Evolutionary conservation across 768 basidiomycete genomes (phyloP).

Genomic region (Porphyrellus cyaneotinctus): DNA sequence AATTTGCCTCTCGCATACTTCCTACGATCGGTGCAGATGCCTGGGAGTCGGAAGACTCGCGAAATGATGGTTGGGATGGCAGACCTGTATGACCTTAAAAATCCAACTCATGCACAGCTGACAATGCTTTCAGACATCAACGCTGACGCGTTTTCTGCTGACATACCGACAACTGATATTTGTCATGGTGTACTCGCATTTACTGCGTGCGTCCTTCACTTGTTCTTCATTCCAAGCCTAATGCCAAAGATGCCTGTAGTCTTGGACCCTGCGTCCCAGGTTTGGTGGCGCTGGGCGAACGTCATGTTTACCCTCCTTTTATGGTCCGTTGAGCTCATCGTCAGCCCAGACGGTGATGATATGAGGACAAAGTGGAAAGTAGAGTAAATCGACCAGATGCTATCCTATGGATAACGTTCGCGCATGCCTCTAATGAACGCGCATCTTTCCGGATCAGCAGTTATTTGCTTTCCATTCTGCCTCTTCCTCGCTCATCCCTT

Average conservation of each 20-base stretch:
- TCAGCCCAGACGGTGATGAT: slow-evolving; percentile 72
- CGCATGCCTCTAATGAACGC: slow-evolving; percentile 1
- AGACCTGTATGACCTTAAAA: slow-evolving; percentile 52
- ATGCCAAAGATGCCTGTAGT: slow-evolving; percentile 40
- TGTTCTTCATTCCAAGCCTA: background rate
- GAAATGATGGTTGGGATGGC: slow-evolving; percentile 61
- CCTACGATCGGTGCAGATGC: slow-evolving; percentile 80
- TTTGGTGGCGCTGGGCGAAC: slow-evolving; percentile 93
- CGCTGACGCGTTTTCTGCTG: slow-evolving; percentile 65
- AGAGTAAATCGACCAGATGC: slow-evolving; percentile 36
- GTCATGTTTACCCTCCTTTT: slow-evolving; percentile 81
- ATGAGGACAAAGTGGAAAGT: slow-evolving; percentile 73
- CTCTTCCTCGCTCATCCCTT: slow-evolving; percentile 55
- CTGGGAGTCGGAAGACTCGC: slow-evolving; percentile 67
- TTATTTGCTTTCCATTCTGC: slow-evolving; percentile 71
- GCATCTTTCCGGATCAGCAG: slow-evolving; percentile 15
- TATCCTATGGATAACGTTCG: slow-evolving; percentile 5
- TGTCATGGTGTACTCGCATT: slow-evolving; percentile 82
- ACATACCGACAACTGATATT: slow-evolving; percentile 85
- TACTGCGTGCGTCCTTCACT: slow-evolving; percentile 56
- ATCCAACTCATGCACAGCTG: slow-evolving; percentile 3
- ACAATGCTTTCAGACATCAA: slow-evolving; percentile 56
- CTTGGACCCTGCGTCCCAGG: slow-evolving; percentile 83
- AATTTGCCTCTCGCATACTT: slow-evolving; percentile 76
- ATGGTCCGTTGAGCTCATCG: slow-evolving; percentile 79